phyloP scores from a whole-genome alignment of 140 eudicot genomes.

The Erigeron philadelphicus region DNA sequence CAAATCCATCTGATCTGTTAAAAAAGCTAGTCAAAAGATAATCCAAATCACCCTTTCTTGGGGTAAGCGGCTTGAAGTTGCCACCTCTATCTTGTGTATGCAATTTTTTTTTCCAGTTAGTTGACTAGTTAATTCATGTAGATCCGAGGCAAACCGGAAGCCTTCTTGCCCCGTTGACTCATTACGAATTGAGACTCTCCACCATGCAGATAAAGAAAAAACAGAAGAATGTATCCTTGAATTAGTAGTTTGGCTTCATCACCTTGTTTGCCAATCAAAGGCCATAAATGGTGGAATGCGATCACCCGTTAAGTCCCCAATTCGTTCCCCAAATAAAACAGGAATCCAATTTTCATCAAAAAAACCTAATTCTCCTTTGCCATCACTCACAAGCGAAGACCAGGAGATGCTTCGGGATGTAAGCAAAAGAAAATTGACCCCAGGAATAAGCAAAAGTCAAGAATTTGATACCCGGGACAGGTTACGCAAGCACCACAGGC shows the following conservation, averaged over 20 bases:
- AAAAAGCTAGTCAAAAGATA: not conserved
- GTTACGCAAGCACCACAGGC: constrained; percentile 58
- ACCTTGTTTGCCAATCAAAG: constrained; percentile 71
- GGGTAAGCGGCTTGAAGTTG: not conserved
- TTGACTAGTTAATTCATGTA: constrained; percentile 13
- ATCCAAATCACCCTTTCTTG: not conserved
- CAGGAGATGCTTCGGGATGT: constrained; percentile 80
- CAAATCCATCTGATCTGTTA: not conserved
- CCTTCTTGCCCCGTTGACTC: constrained; percentile 67
- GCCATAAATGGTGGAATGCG: constrained; percentile 50
- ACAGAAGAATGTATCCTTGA: constrained; percentile 79
- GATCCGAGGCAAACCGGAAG: constrained; percentile 67
- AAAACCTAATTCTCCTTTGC: constrained; percentile 40
- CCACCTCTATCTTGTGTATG: constrained; percentile 1
- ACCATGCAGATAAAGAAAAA: constrained; percentile 87
- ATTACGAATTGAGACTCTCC: constrained; percentile 76
- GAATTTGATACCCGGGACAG: constrained; percentile 64
- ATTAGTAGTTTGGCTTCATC: constrained; percentile 83
- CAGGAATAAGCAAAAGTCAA: constrained; percentile 91
- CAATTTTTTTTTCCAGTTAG: constrained; percentile 3
- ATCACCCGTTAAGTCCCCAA: constrained; percentile 82
- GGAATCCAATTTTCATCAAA: constrained; percentile 43
- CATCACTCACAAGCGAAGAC: constrained; percentile 71
- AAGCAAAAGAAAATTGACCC: constrained; percentile 72
- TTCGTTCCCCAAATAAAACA: constrained; percentile 71